A percentile compares a stretch with the other conserved stretches of the same genome.
These are phyloP conservation scores for Coniosporium tulheliwenetii DNA, from an alignment of 2,329 filamentous ascomycete species.

Conservation along the genomic window DNA sequence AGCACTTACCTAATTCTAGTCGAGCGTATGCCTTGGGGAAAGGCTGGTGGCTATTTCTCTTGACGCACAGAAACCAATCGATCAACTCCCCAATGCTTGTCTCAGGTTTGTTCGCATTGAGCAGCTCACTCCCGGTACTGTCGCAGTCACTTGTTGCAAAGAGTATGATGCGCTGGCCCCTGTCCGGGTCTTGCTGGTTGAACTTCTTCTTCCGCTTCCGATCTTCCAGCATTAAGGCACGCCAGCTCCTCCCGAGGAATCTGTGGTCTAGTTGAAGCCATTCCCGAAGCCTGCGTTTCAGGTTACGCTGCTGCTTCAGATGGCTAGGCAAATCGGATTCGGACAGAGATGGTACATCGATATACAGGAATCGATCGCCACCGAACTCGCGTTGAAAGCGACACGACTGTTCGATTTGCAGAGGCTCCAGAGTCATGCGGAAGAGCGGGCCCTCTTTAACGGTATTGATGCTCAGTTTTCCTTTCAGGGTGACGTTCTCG, in stretches of 20 bases:
- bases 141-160: constrained; percentile 18
- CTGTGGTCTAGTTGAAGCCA: constrained; percentile 20
- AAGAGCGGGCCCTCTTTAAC: constrained; percentile 8
- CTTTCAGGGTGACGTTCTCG: constrained; percentile 1
- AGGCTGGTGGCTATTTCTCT: constrained; percentile 16
- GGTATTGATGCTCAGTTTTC: neutral
- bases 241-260: constrained; percentile 26
- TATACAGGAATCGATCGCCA: constrained; percentile 24
- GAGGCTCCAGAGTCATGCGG: constrained; percentile 7
- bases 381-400: constrained; percentile 14
- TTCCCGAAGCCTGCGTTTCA: constrained; percentile 12
- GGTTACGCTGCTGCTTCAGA: constrained; percentile 7
- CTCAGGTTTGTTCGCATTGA: constrained; percentile 1
- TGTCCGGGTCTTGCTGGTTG: neutral
- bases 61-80: constrained; percentile 23
- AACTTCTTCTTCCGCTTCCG: neutral
- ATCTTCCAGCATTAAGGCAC: constrained; percentile 17
- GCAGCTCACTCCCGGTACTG: neutral
- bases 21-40: constrained; percentile 27
- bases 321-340: constrained; percentile 4
- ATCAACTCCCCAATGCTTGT: constrained; percentile 15
- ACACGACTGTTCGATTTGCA: constrained; percentile 7
- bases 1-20: constrained; percentile 18
- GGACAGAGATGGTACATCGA: constrained; percentile 17
- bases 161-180: constrained; percentile 14